These are phyloP conservation scores for Suhomyces kilbournensis DNA, from an alignment of 805 yeast species.

Conservation along the genomic window DNA sequence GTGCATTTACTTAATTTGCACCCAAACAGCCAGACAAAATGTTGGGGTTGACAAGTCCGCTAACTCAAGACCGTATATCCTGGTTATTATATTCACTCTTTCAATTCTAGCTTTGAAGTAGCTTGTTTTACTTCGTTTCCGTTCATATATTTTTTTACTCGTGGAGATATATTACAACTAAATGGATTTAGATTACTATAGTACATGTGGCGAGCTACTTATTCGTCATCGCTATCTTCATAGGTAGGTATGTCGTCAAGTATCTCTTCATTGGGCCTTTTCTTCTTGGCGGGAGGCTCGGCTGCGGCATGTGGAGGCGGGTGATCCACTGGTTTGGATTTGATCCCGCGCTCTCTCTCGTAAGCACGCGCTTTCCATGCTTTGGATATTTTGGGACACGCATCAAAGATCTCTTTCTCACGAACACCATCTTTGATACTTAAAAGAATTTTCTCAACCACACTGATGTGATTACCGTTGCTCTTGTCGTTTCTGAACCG, in stretches of 20 bases:
- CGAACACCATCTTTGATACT: slow-evolving; percentile 85
- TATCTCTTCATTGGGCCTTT: slow-evolving; percentile 13
- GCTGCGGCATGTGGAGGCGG: not conserved
- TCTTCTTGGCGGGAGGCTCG: slow-evolving; percentile 10
- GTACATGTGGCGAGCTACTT: not conserved
- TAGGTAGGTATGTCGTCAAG: slow-evolving; percentile 38
- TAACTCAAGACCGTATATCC: too few relatives aligned
- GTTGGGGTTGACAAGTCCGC: not conserved
- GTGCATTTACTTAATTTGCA: not conserved
- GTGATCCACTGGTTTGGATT: slow-evolving; percentile 7
- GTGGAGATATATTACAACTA: not conserved
- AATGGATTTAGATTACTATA: not conserved
- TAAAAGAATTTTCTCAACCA: slow-evolving; percentile 76
- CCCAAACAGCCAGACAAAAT: not conserved
- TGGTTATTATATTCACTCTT: too few relatives aligned
- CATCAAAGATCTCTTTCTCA: slow-evolving; percentile 65
- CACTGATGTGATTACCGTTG: slow-evolving; percentile 80
- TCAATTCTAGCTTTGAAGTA: too few relatives aligned
- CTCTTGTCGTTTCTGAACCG: slow-evolving; percentile 92
- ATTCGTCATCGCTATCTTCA: slow-evolving; percentile 36
- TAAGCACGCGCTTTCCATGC: slow-evolving; percentile 61
- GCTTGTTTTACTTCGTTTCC: too few relatives aligned
- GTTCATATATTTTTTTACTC: not conserved
- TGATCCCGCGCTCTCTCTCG: slow-evolving; percentile 25
- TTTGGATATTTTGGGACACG: slow-evolving; percentile 53